A percentile compares a stretch with the other conserved stretches of the same genome.
Conservation (phyloP, 371 early-diverging fungal genomes). For the Coemansia sp. region DNA sequence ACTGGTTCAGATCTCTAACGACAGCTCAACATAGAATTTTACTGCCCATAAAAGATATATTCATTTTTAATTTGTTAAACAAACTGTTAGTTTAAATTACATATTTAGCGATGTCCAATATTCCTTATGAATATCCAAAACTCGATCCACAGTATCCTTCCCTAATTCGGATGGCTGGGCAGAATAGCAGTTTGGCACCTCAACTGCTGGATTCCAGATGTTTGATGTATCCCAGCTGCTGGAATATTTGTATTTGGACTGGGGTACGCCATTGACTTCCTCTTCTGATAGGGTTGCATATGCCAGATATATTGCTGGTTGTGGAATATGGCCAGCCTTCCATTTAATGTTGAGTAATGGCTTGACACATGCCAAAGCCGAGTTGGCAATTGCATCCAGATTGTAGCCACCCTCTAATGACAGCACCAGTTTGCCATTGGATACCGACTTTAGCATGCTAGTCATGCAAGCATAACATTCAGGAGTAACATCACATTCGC, state of each 20-base stretch:
- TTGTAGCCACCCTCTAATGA: constrained; percentile 87
- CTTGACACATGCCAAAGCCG: constrained; percentile 72
- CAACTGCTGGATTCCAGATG: constrained; percentile 25
- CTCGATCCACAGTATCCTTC: constrained; percentile 30
- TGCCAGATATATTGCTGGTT: constrained; percentile 20
- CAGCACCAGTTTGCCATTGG: constrained; percentile 70
- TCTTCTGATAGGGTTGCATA: constrained; percentile 35
- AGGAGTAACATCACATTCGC: constrained; percentile 80
- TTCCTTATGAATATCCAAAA: constrained; percentile 11
- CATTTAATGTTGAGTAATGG: constrained; percentile 58
- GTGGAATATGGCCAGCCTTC: constrained; percentile 40
- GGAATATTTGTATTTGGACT: not conserved
- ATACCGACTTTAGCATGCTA: constrained; percentile 66
- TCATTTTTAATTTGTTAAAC: too few relatives aligned
- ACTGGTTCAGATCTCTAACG: too few relatives aligned
- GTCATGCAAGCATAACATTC: constrained; percentile 86
- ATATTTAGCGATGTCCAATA: constrained; percentile 14
- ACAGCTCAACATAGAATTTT: too few relatives aligned
- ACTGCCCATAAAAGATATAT: too few relatives aligned
- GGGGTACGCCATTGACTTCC: constrained; percentile 32
- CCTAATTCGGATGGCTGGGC: constrained; percentile 28
- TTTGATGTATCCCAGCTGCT: constrained; percentile 17
- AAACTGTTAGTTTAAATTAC: too few relatives aligned
- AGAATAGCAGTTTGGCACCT: constrained; percentile 19
- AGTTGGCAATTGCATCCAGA: constrained; percentile 68